Conservation (phyloP, 2,329 filamentous ascomycete genomes). For the Ophiocordyceps camponoti-leonardi region DNA sequence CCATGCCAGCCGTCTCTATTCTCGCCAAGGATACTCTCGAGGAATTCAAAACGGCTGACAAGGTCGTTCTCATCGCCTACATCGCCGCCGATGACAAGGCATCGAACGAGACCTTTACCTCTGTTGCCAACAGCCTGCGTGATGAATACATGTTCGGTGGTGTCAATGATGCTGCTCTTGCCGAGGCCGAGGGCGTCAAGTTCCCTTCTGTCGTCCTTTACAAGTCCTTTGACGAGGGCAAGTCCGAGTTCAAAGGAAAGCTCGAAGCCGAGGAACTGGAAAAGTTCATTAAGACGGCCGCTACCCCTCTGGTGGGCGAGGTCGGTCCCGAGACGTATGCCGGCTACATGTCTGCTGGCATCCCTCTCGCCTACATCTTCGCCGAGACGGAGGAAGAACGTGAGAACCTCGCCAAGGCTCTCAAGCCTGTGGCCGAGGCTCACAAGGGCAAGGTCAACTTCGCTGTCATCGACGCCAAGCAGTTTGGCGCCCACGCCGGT, state of each 20-base stretch:
- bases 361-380: constrained; percentile 96
- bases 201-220: constrained; percentile 82
- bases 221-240: constrained; percentile 96
- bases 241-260: constrained; percentile 61
- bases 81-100: constrained; percentile 65
- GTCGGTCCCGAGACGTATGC: constrained; percentile 94
- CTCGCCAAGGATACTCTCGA: constrained; percentile 70
- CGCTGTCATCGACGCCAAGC: constrained; percentile 87
- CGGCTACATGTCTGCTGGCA: constrained; percentile 79
- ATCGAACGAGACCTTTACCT: constrained; percentile 69
- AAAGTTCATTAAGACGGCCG: constrained; percentile 66
- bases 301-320: constrained; percentile 85
- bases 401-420: constrained; percentile 51
- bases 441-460: constrained; percentile 94
- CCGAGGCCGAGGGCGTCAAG: constrained; percentile 79
- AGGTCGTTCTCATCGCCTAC: constrained; percentile 88
- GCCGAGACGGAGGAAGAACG: constrained; percentile 85
- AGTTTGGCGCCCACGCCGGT: constrained; percentile 83
- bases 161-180: constrained; percentile 65
- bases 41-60: constrained; percentile 96
- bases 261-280: constrained; percentile 69
- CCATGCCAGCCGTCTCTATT: constrained; percentile 74
- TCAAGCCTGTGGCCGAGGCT: constrained; percentile 80
- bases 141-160: constrained; percentile 89
- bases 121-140: constrained; percentile 57